Conservation (phyloP, 1,139 yeast genomes). For the Hanseniaspora gamundiae region DNA sequence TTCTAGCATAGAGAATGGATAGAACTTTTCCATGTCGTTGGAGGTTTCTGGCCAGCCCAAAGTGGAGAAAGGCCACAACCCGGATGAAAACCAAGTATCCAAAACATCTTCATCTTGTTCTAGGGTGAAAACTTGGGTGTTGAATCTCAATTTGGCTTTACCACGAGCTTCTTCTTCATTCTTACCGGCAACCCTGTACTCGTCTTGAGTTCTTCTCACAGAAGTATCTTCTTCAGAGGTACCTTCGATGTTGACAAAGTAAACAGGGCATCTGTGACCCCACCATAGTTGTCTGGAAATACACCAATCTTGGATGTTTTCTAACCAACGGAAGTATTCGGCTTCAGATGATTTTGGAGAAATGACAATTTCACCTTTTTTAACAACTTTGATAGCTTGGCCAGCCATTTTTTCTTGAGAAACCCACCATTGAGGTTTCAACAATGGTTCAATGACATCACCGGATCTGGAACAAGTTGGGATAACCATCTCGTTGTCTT, state of each 20-base stretch:
- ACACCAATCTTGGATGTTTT: slow-evolving; percentile 98
- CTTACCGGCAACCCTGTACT: slow-evolving; percentile 89
- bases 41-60: slow-evolving; percentile 90
- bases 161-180: slow-evolving; percentile 66
- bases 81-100: slow-evolving; percentile 98
- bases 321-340: slow-evolving; percentile 93
- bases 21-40: slow-evolving; percentile 61
- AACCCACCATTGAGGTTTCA: slow-evolving; percentile 99
- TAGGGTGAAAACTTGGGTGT: slow-evolving; percentile 56
- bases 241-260: slow-evolving; percentile 75
- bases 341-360: slow-evolving; percentile 82
- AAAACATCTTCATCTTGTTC: slow-evolving; percentile 96
- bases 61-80: slow-evolving; percentile 95
- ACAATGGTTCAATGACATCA: slow-evolving; percentile 87
- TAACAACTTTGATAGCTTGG: slow-evolving; percentile 79
- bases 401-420: slow-evolving; percentile 81
- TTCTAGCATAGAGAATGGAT: slow-evolving; percentile 88
- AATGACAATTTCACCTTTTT: slow-evolving; percentile 68
- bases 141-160: slow-evolving; percentile 67
- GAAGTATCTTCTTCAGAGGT: slow-evolving; percentile 38
- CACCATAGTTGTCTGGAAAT: slow-evolving; percentile 98
- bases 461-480: slow-evolving; percentile 95
- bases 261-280: slow-evolving; percentile 99
- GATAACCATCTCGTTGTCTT: slow-evolving; percentile 90
- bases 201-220: slow-evolving; percentile 34